Evolutionary conservation across 2,329 filamentous ascomycete species (phyloP), one percentile per base, ranked within the genome.

Genomic region (Cordyceps cateniannulata): DNA sequence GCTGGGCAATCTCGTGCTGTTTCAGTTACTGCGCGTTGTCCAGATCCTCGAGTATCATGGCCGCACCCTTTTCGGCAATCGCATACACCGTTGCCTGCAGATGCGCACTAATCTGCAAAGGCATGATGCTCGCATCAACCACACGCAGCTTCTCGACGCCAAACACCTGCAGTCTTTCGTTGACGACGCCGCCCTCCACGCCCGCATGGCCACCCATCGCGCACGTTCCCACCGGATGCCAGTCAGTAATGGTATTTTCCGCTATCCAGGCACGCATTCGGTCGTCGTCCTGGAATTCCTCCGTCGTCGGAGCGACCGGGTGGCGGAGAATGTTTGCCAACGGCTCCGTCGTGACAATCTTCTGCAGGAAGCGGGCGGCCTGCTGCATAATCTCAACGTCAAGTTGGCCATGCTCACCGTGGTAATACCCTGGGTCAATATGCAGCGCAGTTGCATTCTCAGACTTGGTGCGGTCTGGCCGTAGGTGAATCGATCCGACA

Each of bases 401-500:
- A 0, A 80, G 64, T 10, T 70, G 63, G 0, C 79, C 79, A 24
- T 72, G 66, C 0, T 65, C 35, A 0, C 75, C 76, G 1, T 64
- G 53, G 45, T 76, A 80, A 62, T 79, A 80, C 5, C 66, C 65
- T 0, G 78, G 77, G 35, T 81, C 70, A 38, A 81, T 79, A 5
- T 38, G 20, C 8, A 58, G 16, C n/a, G 5, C 14, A 2, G 29
- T 27, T 16, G 50, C 35, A 22, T 9, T 29, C 0, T 74, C 75
- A 12, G 53, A 68, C 60, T 57, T 69, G n/a, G 67, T 69, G 50
- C 27, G 70, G 44, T 22, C 65, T 48, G 12, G 57, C 14, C 57
- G 52, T 54, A 82, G 75, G 62, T 83, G 81, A 10, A 83, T 71
- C 2, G 72, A 76, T 0, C 81, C 81, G 3, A 73, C 70, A 0